Evolutionary conservation across 495 filamentous ascomycete genomes (phyloP).

Genomic region (Geopyxis carbonaria): DNA sequence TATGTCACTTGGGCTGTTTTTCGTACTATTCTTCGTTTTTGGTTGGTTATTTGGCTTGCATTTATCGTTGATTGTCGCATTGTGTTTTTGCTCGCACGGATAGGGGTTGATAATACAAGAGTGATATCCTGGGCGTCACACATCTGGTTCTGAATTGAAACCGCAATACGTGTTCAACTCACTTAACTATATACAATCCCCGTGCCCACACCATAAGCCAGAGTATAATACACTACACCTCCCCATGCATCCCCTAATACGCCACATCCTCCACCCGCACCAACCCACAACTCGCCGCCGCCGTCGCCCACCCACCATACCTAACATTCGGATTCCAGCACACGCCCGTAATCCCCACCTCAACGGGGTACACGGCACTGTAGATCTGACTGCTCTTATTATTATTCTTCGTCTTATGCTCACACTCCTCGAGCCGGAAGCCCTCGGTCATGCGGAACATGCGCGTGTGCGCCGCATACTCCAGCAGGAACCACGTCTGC

Average conservation of each 20-base stretch:
- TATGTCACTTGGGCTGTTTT: no score
- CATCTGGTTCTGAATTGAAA: no score
- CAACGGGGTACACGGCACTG: slow-evolving; percentile 42
- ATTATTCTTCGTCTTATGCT: slow-evolving; percentile 8
- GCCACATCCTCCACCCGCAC: slow-evolving; percentile 53
- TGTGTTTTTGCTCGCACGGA: no score
- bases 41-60: no score
- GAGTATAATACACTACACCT: not conserved
- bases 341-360: slow-evolving; percentile 36
- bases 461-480: slow-evolving; percentile 30
- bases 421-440: slow-evolving; percentile 34
- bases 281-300: slow-evolving; percentile 44
- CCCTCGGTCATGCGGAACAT: slow-evolving; percentile 43
- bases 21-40: no score
- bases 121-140: no score
- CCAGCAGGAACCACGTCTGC: slow-evolving; percentile 45
- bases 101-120: no score
- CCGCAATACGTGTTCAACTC: no score
- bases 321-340: slow-evolving; percentile 50
- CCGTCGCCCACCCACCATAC: slow-evolving; percentile 48
- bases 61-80: no score
- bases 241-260: slow-evolving; percentile 18
- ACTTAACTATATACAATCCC: no score
- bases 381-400: slow-evolving; percentile 19
- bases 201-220: not conserved